Percentiles rank a stretch among this genome's conserved stretches.
Evolutionary conservation across 2,329 filamentous ascomycete species (phyloP).

Genomic region (Penicillium paneum): DNA sequence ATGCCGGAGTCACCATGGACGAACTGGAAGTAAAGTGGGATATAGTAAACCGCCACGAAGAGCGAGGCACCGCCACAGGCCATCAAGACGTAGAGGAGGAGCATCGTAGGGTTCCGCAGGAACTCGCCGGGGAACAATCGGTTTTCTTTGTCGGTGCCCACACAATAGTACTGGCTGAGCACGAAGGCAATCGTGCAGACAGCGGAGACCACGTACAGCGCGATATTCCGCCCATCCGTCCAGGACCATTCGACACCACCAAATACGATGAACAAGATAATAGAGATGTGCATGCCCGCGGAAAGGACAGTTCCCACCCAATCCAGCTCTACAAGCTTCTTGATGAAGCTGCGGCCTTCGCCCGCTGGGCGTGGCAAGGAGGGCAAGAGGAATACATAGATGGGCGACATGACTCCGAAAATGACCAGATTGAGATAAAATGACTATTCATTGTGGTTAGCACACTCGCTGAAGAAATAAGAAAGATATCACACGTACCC

Average conservation of each 20-base stretch:
- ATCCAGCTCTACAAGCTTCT: background rate
- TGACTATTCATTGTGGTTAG: background rate
- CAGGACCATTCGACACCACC: background rate
- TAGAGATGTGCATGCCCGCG: background rate
- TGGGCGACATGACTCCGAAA: background rate
- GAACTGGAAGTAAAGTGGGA: background rate
- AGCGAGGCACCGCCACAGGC: background rate
- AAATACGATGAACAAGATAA: background rate
- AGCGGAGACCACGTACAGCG: background rate
- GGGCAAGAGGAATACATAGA: background rate
- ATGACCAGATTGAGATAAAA: background rate
- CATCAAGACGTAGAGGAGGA: background rate
- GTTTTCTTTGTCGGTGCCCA: background rate
- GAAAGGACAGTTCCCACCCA: background rate
- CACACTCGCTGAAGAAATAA: background rate
- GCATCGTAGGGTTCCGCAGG: background rate
- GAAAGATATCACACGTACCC: background rate
- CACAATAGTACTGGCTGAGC: background rate
- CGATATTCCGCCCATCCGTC: background rate
- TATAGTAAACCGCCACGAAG: background rate
- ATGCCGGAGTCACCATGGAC: background rate
- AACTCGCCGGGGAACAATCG: background rate
- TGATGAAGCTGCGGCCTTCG: background rate
- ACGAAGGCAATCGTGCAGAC: background rate
- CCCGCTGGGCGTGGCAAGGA: background rate